Conservation (phyloP, 208 protist species). For the Trypanosomatidae sp. region DNA sequence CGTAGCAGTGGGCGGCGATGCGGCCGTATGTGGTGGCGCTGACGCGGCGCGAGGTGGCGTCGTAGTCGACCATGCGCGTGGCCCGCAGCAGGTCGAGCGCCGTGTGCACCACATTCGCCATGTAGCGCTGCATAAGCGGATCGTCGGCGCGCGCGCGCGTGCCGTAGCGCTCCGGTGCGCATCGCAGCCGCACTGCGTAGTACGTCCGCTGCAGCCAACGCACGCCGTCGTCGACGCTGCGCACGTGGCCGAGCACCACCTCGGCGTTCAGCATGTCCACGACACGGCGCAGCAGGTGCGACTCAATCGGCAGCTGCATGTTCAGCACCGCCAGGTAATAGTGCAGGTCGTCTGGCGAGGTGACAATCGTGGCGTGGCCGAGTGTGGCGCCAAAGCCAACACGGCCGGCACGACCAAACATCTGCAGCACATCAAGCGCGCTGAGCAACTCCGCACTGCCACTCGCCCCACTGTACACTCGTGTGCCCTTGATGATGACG, state of each 20-base stretch:
- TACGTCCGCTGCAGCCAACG: slow-evolving; percentile 98
- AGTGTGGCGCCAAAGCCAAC: slow-evolving; percentile 87
- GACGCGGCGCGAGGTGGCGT: slow-evolving; percentile 81
- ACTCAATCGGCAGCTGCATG: slow-evolving; percentile 99
- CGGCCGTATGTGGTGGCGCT: slow-evolving; percentile 93
- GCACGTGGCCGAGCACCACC: slow-evolving; percentile 95
- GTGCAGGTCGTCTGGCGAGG: slow-evolving; percentile 94
- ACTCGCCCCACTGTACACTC: slow-evolving; percentile 97
- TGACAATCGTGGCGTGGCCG: slow-evolving; percentile 95
- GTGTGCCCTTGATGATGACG: slow-evolving; percentile 99
- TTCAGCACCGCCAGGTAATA: slow-evolving; percentile 98
- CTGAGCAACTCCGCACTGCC: slow-evolving; percentile 93
- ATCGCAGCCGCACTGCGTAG: slow-evolving; percentile 97
- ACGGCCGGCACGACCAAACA: slow-evolving; percentile 98
- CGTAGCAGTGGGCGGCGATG: slow-evolving; percentile 98
- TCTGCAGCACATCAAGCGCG: slow-evolving; percentile 98
- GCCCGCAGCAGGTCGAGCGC: slow-evolving; percentile 87
- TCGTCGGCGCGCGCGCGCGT: slow-evolving; percentile 71
- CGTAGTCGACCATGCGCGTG: slow-evolving; percentile 90
- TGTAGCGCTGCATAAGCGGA: slow-evolving; percentile 64
- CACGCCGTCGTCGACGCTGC: slow-evolving; percentile 89
- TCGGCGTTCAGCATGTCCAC: slow-evolving; percentile 99
- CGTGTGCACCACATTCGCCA: slow-evolving; percentile 93
- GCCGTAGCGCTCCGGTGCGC: slow-evolving; percentile 93
- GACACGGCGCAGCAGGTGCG: slow-evolving; percentile 92